Conservation (phyloP, 805 yeast genomes). For the Diddensiella transvaalensis region DNA sequence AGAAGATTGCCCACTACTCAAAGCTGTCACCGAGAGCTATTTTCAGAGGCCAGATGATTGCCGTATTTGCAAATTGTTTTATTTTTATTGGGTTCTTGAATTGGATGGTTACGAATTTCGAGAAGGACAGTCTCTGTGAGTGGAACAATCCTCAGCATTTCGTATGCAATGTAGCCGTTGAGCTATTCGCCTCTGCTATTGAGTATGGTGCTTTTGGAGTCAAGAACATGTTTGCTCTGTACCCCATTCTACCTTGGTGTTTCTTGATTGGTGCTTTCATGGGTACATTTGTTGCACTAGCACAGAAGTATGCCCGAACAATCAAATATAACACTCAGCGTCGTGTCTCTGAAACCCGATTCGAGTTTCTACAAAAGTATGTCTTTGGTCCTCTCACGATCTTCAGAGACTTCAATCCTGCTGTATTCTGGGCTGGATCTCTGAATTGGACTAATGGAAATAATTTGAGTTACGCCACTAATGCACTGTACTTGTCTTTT, state of each 20-base stretch:
- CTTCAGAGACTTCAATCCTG: constrained; percentile 4
- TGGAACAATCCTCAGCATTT: constrained; percentile 23
- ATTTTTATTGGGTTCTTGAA: constrained; percentile 31
- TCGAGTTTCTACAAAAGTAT: constrained; percentile 4
- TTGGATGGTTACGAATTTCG: constrained; percentile 34
- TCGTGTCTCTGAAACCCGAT: not conserved
- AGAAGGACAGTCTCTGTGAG: constrained; percentile 41
- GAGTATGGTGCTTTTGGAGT: constrained; percentile 42
- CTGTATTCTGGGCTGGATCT: constrained; percentile 7
- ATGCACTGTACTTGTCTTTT: constrained; percentile 41
- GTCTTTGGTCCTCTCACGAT: not conserved
- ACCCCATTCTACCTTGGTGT: constrained; percentile 57
- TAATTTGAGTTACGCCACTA: constrained; percentile 31
- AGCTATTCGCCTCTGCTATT: constrained; percentile 42
- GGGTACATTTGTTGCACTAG: constrained; percentile 16
- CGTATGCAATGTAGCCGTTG: constrained; percentile 38
- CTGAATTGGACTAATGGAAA: constrained; percentile 10
- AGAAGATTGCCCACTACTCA: constrained; percentile 45
- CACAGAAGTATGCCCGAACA: constrained; percentile 16
- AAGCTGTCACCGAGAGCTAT: constrained; percentile 41
- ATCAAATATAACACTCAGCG: not conserved
- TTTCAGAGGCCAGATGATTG: constrained; percentile 39
- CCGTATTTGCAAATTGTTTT: constrained; percentile 39
- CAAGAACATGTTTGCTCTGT: constrained; percentile 42
- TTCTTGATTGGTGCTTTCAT: constrained; percentile 52